A percentile compares a stretch with the other conserved stretches of the same genome.
phyloP scores from a whole-genome alignment of 2,329 filamentous ascomycete species.

The Penicillium polonicum region DNA sequence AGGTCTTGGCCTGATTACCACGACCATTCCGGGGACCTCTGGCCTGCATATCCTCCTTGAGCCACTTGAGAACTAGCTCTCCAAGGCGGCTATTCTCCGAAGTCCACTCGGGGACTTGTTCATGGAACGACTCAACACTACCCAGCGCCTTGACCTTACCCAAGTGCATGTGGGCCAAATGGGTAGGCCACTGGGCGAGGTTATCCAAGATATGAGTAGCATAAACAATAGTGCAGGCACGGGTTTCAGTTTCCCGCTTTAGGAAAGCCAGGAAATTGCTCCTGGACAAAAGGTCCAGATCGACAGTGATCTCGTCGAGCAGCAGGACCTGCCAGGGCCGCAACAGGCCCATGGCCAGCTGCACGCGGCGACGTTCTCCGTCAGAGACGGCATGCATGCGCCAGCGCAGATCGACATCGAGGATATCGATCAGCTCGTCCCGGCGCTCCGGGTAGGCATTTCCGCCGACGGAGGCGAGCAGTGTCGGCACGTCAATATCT shows the following conservation, averaged over 20 bases:
- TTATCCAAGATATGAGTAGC: slow-evolving; percentile 98
- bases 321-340: slow-evolving; percentile 88
- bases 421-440: slow-evolving; percentile 80
- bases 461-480: slow-evolving; percentile 82
- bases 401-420: slow-evolving; percentile 91
- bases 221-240: slow-evolving; percentile 90
- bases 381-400: slow-evolving; percentile 95
- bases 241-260: slow-evolving; percentile 76
- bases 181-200: slow-evolving; percentile 88
- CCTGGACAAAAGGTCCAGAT: slow-evolving; percentile 82
- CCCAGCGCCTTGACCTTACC: slow-evolving; percentile 88
- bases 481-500: slow-evolving; percentile 86
- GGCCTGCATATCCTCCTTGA: slow-evolving; percentile 74
- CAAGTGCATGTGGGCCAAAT: slow-evolving; percentile 92
- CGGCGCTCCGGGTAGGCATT: slow-evolving; percentile 76
- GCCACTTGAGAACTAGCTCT: slow-evolving; percentile 83
- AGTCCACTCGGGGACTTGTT: slow-evolving; percentile 50
- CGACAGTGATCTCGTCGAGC: slow-evolving; percentile 95
- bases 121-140: slow-evolving; percentile 66
- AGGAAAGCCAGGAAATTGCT: slow-evolving; percentile 83
- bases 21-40: slow-evolving; percentile 72
- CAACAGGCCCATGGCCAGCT: slow-evolving; percentile 92
- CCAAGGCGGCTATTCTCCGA: slow-evolving; percentile 80
- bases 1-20: slow-evolving; percentile 51
- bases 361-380: slow-evolving; percentile 85